These are phyloP conservation scores for Bipolaris victoriae DNA, from an alignment of 2,329 filamentous ascomycete species.

Conservation along the genomic window DNA sequence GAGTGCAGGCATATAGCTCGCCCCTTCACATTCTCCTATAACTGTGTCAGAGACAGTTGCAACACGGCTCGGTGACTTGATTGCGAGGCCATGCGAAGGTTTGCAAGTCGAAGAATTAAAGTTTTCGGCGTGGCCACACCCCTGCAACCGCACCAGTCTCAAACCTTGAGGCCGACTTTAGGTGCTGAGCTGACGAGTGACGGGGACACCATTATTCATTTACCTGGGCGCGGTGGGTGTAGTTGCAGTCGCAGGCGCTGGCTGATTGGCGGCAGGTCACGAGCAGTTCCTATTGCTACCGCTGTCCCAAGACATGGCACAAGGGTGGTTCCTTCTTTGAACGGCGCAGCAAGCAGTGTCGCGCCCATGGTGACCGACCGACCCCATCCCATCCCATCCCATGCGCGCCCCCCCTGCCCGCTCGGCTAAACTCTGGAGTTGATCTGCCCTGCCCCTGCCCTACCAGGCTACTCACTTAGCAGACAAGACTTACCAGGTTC, in stretches of 20 bases:
- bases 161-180: slow-evolving; percentile 42
- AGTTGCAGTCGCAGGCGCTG: slow-evolving; percentile 23
- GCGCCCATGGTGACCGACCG: slow-evolving; percentile 12
- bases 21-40: slow-evolving; percentile 16
- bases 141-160: slow-evolving; percentile 49
- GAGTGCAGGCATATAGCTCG: slow-evolving; percentile 2
- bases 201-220: slow-evolving; percentile 37
- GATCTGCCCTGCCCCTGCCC: slow-evolving; percentile 27
- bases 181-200: slow-evolving; percentile 35
- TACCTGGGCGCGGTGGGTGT: slow-evolving; percentile 31
- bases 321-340: slow-evolving; percentile 35
- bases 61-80: slow-evolving; percentile 35
- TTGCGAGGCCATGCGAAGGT: slow-evolving; percentile 36
- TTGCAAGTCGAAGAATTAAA: slow-evolving; percentile 42
- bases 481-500: not conserved
- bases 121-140: slow-evolving; percentile 45
- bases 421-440: slow-evolving; percentile 39
- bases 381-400: too few relatives aligned
- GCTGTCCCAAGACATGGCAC: slow-evolving; percentile 36
- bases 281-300: slow-evolving; percentile 21
- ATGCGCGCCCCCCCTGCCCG: slow-evolving; percentile 24
- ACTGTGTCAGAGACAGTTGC: slow-evolving; percentile 23
- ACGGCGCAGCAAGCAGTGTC: slow-evolving; percentile 26
- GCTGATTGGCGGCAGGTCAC: slow-evolving; percentile 29
- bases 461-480: slow-evolving; percentile 1